phyloP scores from a whole-genome alignment of 495 filamentous ascomycete genomes.

The Lasiosphaeria hispida region DNA sequence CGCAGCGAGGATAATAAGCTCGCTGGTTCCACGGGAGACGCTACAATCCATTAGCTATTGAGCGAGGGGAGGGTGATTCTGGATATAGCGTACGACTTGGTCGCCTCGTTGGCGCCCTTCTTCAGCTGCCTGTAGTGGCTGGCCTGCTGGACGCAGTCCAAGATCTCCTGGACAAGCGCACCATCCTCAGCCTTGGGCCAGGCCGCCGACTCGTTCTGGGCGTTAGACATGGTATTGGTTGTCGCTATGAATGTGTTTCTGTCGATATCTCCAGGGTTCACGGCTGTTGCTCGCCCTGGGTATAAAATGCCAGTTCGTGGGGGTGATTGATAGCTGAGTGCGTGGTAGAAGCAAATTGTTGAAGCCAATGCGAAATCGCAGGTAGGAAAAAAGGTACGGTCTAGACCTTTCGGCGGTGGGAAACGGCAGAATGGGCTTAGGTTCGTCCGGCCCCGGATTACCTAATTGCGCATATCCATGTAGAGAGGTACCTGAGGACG shows the following conservation, averaged over 20 bases:
- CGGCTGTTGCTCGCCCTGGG: conserved; percentile 34
- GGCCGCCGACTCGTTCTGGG: conserved; percentile 56
- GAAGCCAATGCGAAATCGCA: not conserved
- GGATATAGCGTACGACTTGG: conserved; percentile 58
- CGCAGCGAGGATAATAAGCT: conserved; percentile 84
- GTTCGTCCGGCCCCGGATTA: conserved; percentile 28
- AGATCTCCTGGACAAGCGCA: conserved; percentile 71
- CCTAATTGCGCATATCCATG: conserved; percentile 22
- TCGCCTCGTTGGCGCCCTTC: conserved; percentile 72
- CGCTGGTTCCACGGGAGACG: conserved; percentile 81
- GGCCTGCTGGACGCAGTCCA: conserved; percentile 87
- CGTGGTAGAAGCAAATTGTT: not conserved
- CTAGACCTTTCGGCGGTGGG: conserved; percentile 10
- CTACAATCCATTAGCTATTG: conserved; percentile 5
- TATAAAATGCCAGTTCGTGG: not conserved
- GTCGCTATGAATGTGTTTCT: not conserved
- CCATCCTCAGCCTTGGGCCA: conserved; percentile 84
- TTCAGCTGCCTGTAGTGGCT: conserved; percentile 82
- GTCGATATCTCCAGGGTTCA: conserved; percentile 28
- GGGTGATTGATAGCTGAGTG: too few species aligned
- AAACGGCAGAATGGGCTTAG: conserved; percentile 15
- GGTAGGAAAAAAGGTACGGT: conserved; percentile 11
- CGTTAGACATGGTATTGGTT: conserved; percentile 44
- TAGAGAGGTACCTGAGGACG: conserved; percentile 8
- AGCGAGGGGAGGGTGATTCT: too few species aligned